Evolutionary conservation across 768 basidiomycete species (phyloP).

Genomic region (Xerocomus brunneocitrinus): DNA sequence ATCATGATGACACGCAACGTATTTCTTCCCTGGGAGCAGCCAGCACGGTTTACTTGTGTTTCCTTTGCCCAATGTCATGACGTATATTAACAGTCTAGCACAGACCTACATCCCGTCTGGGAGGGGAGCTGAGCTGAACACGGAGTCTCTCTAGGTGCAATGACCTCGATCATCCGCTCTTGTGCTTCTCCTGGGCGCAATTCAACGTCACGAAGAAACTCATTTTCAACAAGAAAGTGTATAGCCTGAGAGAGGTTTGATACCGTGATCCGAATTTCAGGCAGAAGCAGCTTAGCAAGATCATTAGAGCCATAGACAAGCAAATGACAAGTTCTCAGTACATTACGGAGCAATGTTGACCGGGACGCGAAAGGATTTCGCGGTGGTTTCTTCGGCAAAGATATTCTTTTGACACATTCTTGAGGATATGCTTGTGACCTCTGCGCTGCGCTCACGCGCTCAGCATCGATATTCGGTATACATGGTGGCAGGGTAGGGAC

Average conservation of each 20-base stretch:
- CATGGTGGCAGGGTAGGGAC: constrained; percentile 7
- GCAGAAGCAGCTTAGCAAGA: constrained; percentile 60
- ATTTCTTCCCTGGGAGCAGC: not conserved
- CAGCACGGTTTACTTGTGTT: not conserved
- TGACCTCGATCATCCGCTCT: constrained; percentile 57
- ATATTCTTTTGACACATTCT: constrained; percentile 20
- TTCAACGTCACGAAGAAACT: constrained; percentile 80
- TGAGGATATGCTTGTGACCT: not conserved
- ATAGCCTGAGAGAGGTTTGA: constrained; percentile 93
- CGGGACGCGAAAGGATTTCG: constrained; percentile 65
- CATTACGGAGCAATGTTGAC: constrained; percentile 74
- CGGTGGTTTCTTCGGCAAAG: constrained; percentile 47
- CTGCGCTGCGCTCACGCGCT: constrained; percentile 4
- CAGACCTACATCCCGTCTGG: not conserved
- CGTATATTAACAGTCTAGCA: not conserved
- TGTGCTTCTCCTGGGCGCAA: constrained; percentile 72
- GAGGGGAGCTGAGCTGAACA: not conserved
- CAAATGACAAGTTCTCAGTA: constrained; percentile 32
- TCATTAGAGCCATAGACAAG: constrained; percentile 3
- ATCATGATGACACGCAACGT: not conserved
- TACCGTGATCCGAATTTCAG: constrained; percentile 82
- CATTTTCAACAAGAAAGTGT: constrained; percentile 84
- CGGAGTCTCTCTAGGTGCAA: constrained; percentile 27
- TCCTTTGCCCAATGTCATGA: not conserved
- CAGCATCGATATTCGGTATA: constrained; percentile 7